These are phyloP conservation scores for Ophiognomonia clavigignenti-juglandacearum DNA, from an alignment of 2,329 filamentous ascomycete species.

Conservation along the genomic window DNA sequence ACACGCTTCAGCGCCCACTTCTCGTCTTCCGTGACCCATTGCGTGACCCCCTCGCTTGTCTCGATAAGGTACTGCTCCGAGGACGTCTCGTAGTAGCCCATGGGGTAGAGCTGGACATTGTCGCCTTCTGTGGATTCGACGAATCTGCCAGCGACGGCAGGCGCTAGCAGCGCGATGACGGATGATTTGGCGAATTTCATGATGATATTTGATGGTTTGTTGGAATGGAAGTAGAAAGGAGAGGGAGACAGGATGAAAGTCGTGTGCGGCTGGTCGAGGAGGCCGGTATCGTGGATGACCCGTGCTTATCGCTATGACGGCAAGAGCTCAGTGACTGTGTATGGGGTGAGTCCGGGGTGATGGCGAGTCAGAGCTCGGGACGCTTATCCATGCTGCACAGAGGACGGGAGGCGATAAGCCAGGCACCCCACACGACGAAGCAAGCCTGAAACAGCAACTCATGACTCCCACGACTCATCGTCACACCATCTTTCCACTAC, in stretches of 20 bases:
- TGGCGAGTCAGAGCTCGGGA: no score
- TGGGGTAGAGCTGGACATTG: conserved; percentile 43
- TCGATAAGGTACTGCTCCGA: conserved; percentile 70
- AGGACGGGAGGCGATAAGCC: no score
- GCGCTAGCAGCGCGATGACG: conserved; percentile 50
- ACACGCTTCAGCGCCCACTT: conserved; percentile 88
- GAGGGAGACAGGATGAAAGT: background rate
- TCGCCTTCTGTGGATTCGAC: conserved; percentile 47
- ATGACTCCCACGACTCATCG: no score
- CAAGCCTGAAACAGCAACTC: no score
- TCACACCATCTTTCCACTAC: no score
- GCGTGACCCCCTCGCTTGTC: conserved; percentile 73
- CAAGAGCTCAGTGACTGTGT: background rate
- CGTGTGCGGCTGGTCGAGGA: background rate
- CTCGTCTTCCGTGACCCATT: conserved; percentile 89
- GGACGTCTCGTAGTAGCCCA: conserved; percentile 25
- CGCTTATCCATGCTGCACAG: no score
- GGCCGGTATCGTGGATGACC: background rate
- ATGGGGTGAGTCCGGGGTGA: no score
- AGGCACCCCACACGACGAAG: no score
- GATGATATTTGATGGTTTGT: no score
- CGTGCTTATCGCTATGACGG: background rate
- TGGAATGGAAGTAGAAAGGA: background rate
- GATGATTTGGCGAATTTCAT: conserved; percentile 53
- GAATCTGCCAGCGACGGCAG: conserved; percentile 51